Evolutionary conservation across 169 alveolate genomes (phyloP).

Genomic region (Babesia ovis): DNA sequence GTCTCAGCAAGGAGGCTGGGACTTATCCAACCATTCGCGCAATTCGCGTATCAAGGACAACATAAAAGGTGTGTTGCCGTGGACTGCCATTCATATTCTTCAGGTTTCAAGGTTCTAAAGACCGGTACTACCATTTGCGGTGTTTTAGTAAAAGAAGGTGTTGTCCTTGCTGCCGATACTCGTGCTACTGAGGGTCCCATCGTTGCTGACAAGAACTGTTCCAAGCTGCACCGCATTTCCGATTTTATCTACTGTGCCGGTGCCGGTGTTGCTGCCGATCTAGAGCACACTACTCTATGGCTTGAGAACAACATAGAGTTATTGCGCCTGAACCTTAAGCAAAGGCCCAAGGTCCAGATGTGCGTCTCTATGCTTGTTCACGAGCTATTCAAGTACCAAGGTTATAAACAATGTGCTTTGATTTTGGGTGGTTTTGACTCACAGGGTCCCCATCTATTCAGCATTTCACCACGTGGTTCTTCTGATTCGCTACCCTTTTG

Average conservation of each 20-base stretch:
- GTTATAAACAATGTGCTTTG: slow-evolving; percentile 95
- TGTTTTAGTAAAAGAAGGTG: slow-evolving; percentile 91
- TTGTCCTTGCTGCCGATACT: slow-evolving; percentile 98
- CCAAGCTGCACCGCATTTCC: slow-evolving; percentile 93
- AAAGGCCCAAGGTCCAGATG: slow-evolving; percentile 87
- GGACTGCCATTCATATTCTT: not conserved
- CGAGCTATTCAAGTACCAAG: slow-evolving; percentile 91
- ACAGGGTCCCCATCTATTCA: slow-evolving; percentile 93
- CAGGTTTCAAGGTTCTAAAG: slow-evolving; percentile 66
- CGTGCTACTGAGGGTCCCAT: slow-evolving; percentile 98
- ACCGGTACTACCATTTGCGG: slow-evolving; percentile 99
- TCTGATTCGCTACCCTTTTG: slow-evolving; percentile 88
- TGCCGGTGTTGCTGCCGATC: slow-evolving; percentile 99
- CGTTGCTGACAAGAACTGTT: slow-evolving; percentile 96
- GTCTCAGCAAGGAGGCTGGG: slow-evolving; percentile 70
- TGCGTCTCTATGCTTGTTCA: slow-evolving; percentile 87
- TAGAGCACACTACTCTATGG: slow-evolving; percentile 92
- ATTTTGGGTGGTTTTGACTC: slow-evolving; percentile 97
- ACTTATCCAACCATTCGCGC: slow-evolving; percentile 59
- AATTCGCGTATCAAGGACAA: slow-evolving; percentile 59
- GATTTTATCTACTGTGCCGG: slow-evolving; percentile 97
- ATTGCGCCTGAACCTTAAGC: slow-evolving; percentile 89
- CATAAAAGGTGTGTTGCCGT: slow-evolving; percentile 29
- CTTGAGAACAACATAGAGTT: slow-evolving; percentile 88
- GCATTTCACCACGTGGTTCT: slow-evolving; percentile 96